A percentile compares a stretch with the other conserved stretches of the same genome.
phyloP scores from a whole-genome alignment of 2,329 filamentous ascomycete genomes.

The Clonostachys chloroleuca region DNA sequence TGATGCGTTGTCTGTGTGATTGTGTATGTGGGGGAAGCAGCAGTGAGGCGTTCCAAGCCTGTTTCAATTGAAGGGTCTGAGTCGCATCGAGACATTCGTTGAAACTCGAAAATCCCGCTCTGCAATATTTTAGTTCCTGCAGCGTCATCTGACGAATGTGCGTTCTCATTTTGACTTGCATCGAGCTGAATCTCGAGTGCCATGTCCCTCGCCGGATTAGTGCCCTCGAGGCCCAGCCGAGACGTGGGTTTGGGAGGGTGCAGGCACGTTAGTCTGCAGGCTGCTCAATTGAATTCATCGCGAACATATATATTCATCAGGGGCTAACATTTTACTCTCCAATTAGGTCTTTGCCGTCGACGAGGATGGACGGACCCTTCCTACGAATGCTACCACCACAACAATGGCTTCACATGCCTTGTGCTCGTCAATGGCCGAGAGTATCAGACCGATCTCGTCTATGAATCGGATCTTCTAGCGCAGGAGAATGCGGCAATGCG shows the following conservation, averaged over 20 bases:
- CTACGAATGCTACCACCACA: conserved; percentile 76
- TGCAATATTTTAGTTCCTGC: too few species aligned
- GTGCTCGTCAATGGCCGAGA: conserved; percentile 95
- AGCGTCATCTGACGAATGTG: too few species aligned
- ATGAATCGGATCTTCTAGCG: conserved; percentile 76
- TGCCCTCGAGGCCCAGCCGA: neutral
- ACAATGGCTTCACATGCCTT: conserved; percentile 78
- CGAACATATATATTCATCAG: neutral
- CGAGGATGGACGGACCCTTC: conserved; percentile 89
- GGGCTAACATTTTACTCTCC: conserved; percentile 25
- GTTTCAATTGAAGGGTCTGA: too few species aligned
- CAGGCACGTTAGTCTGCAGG: neutral
- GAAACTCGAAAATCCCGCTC: too few species aligned
- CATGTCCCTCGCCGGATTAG: neutral
- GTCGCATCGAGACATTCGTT: too few species aligned
- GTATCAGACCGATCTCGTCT: conserved; percentile 86
- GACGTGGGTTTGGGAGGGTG: neutral
- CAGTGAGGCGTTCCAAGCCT: too few species aligned
- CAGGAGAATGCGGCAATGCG: conserved; percentile 93
- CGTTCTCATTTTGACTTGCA: neutral
- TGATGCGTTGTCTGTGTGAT: too few species aligned
- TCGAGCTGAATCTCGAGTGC: neutral
- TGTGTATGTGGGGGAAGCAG: too few species aligned
- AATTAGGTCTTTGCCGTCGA: conserved; percentile 82
- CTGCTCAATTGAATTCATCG: neutral